Percentiles rank a stretch among this genome's conserved stretches.
phyloP scores from a whole-genome alignment of 1,284 basidiomycete genomes.

The Schizophyllum commune region DNA sequence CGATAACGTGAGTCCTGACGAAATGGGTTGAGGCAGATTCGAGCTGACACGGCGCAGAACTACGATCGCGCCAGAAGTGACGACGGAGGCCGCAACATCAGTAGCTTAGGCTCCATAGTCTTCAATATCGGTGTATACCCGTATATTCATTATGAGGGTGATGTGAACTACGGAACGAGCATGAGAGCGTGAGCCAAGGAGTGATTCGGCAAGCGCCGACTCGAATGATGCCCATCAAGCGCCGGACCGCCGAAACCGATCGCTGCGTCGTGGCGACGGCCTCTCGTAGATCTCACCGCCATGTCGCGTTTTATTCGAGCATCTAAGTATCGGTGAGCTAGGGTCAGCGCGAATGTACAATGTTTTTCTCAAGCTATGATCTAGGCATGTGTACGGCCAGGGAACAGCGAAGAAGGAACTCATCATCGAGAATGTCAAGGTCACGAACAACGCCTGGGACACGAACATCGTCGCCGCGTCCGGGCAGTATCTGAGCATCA shows the following conservation, averaged over 20 bases:
- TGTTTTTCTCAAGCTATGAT: slow-evolving; percentile 3
- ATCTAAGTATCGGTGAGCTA: slow-evolving; percentile 66
- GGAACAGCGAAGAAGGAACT: slow-evolving; percentile 72
- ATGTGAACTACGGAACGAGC: too few relatives aligned
- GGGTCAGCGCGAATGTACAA: slow-evolving; percentile 7
- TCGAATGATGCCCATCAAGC: too few relatives aligned
- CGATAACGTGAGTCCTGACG: neutral
- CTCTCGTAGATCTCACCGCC: neutral
- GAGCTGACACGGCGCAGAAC: neutral
- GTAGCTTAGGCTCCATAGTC: neutral
- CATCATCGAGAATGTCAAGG: slow-evolving; percentile 86
- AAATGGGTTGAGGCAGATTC: neutral
- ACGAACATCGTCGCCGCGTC: slow-evolving; percentile 92
- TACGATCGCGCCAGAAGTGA: neutral
- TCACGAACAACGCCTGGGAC: slow-evolving; percentile 90
- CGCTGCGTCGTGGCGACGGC: neutral
- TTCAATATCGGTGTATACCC: neutral
- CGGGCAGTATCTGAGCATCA: slow-evolving; percentile 80
- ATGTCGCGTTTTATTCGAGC: slow-evolving; percentile 71
- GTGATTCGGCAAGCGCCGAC: too few relatives aligned
- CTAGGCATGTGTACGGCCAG: slow-evolving; percentile 87
- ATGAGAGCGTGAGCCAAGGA: too few relatives aligned
- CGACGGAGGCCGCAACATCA: neutral
- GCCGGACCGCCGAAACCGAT: neutral
- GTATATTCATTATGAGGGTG: too few relatives aligned